These are phyloP conservation scores for Boletus rex-veris DNA, from an alignment of 768 basidiomycete genomes.

Conservation along the genomic window DNA sequence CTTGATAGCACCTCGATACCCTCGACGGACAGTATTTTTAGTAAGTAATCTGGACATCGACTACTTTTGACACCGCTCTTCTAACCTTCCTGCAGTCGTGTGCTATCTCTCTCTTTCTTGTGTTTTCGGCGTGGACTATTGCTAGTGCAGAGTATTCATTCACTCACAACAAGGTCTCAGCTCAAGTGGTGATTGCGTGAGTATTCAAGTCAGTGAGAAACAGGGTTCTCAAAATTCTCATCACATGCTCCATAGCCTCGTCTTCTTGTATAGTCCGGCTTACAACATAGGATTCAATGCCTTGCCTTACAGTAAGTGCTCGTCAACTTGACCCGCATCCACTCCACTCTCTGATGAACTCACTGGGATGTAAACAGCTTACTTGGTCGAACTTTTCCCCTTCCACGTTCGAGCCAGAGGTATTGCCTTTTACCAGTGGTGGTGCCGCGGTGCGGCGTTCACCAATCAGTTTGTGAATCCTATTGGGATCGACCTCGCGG, in stretches of 20 bases:
- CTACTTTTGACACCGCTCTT: too few relatives aligned
- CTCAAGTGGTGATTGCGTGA: slow-evolving; percentile 2
- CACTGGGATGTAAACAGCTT: slow-evolving; percentile 35
- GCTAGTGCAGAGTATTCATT: slow-evolving; percentile 10
- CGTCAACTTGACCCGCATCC: not conserved
- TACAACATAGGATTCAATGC: slow-evolving; percentile 7
- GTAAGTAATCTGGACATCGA: not conserved
- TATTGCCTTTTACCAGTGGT: slow-evolving; percentile 61
- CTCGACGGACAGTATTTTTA: slow-evolving; percentile 11
- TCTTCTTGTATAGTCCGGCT: slow-evolving; percentile 5
- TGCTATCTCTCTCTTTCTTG: slow-evolving; percentile 5
- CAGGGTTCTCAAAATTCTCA: not conserved
- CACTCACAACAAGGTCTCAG: not conserved
- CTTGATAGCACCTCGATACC: slow-evolving; percentile 4
- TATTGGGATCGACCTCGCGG: slow-evolving; percentile 15
- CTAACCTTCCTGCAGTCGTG: not conserved
- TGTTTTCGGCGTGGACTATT: slow-evolving; percentile 9
- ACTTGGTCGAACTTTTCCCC: slow-evolving; percentile 62
- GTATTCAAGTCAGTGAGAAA: not conserved
- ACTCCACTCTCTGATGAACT: not conserved
- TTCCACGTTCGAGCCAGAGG: slow-evolving; percentile 61
- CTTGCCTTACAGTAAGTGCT: slow-evolving; percentile 4
- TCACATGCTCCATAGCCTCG: not conserved
- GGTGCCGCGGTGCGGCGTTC: slow-evolving; percentile 38
- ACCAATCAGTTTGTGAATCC: slow-evolving; percentile 13